phyloP scores from a whole-genome alignment of 345 rosid genomes.

The Pugionium dolabratum region DNA sequence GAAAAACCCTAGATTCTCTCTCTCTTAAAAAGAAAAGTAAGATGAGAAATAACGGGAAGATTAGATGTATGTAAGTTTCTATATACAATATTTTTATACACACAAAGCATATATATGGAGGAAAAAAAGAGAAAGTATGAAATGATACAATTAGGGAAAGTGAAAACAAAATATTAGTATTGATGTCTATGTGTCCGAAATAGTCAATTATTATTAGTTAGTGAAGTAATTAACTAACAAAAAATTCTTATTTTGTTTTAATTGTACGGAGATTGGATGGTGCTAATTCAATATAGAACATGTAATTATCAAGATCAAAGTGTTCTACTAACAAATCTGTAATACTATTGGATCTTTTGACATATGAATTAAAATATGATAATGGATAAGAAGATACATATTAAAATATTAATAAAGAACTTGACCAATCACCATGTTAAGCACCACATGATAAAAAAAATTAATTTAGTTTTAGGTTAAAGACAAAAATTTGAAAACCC shows the following conservation, averaged over 20 bases:
- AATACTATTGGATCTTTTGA: slow-evolving; percentile 23
- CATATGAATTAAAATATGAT: slow-evolving; percentile 20
- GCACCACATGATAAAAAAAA: slow-evolving; percentile 11
- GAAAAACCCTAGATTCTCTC: slow-evolving; percentile 38
- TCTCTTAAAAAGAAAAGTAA: slow-evolving; percentile 15
- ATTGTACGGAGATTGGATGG: slow-evolving; percentile 23
- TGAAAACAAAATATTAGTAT: slow-evolving; percentile 23
- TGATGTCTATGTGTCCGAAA: slow-evolving; percentile 28
- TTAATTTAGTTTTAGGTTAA: slow-evolving; percentile 1
- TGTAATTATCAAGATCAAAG: slow-evolving; percentile 11
- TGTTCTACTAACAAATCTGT: slow-evolving; percentile 20
- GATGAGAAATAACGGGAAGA: slow-evolving; percentile 12
- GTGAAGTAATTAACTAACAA: slow-evolving; percentile 14
- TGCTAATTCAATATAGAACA: slow-evolving; percentile 14
- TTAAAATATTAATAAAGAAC: slow-evolving; percentile 10
- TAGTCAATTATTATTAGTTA: slow-evolving; percentile 22
- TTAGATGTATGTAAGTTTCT: slow-evolving; percentile 17
- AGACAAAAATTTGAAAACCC: neutral
- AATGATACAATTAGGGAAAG: slow-evolving; percentile 43
- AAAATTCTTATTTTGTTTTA: neutral
- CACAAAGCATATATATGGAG: neutral
- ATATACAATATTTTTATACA: slow-evolving; percentile 3
- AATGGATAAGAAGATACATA: slow-evolving; percentile 23
- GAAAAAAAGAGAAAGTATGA: slow-evolving; percentile 35
- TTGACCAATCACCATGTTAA: slow-evolving; percentile 34